Base-by-base conservation (phyloP, 2,329 filamentous ascomycete genomes). In the Penicillium glabrum region DNA sequence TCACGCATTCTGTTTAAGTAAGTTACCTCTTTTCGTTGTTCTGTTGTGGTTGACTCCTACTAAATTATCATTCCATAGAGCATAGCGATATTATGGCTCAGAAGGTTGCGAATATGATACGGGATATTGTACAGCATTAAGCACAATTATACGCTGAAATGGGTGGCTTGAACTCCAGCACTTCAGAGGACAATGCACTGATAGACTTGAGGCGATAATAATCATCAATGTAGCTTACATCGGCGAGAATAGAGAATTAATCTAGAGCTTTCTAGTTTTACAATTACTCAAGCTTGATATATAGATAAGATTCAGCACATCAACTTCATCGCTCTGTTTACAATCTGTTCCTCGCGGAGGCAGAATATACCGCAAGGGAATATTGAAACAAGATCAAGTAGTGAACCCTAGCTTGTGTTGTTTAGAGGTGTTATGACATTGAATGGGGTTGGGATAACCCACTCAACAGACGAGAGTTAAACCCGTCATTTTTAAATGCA, bases 1-100 rank as follows among this genome's bases (percentile, higher is more conserved):
- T 47, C 85, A 87, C 77, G 83, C 80, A 0, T 87, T 87, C 71
- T 86, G 83, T 66, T 75, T 86, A 57, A 75, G 77, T 80, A 61
- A 76, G 77, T 77, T 27, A 39, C 23, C 47, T 24, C 48, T 16
- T 31, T 41, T 54, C 45, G 23, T 13, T n/a, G 13, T 57, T 19
- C 2, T 16, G 2, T 11, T 14, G 5, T 5, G 23, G 24, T 11
- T 39, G 43, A 16, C 19, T 41, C 44, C 46, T 60, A 41, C 59
- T 63, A 49, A 59, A 10, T 1, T 41, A 10, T 4, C n/a, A 24
- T 37, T 9, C 39, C n/a, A n/a, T 53, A 76, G 72, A 69, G 21
- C 72, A 78, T 61, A 76, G 69, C 63, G 78, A 74, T 49, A 72
- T 78, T 24, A 82, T 86, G 67, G 82, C 83, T 3, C 73, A 76